Percentiles rank a stretch among this genome's conserved stretches.
phyloP scores from a whole-genome alignment of 768 basidiomycete species.

The Dacryopinax primogenitus region DNA sequence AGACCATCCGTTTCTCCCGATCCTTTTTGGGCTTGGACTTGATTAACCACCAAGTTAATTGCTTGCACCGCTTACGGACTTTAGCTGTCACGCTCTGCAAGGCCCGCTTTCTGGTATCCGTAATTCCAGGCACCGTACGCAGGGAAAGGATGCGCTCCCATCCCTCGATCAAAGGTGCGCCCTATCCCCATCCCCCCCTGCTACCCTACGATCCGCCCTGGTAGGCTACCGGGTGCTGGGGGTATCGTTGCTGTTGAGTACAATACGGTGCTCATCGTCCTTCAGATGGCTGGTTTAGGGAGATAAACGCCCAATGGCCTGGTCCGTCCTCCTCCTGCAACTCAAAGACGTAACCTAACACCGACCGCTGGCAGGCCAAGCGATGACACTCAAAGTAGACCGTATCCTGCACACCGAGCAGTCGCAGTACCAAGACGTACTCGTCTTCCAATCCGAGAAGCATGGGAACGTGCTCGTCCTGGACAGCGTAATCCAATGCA shows the following conservation, averaged over 20 bases:
- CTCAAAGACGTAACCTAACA: not conserved
- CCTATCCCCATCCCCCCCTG: too few species aligned
- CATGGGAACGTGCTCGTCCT: conserved; percentile 95
- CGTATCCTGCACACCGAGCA: conserved; percentile 89
- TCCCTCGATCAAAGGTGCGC: conserved; percentile 14
- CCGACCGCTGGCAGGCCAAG: conserved; percentile 47
- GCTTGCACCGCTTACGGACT: too few species aligned
- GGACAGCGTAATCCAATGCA: conserved; percentile 92
- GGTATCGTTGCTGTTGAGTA: too few species aligned
- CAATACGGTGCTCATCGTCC: too few species aligned
- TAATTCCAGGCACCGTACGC: too few species aligned
- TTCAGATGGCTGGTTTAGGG: conserved; percentile 88
- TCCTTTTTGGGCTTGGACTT: too few species aligned
- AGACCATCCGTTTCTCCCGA: too few species aligned
- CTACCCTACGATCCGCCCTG: too few species aligned
- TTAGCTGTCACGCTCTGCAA: too few species aligned
- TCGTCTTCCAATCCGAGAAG: conserved; percentile 91
- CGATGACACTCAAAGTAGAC: conserved; percentile 92
- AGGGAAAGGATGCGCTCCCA: conserved; percentile 16
- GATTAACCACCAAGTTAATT: too few species aligned
- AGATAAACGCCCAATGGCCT: conserved; percentile 91
- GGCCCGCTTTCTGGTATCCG: too few species aligned
- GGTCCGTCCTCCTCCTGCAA: conserved; percentile 19
- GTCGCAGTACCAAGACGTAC: conserved; percentile 89
- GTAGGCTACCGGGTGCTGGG: too few species aligned